Base-by-base conservation (phyloP, 1,284 basidiomycete genomes). In the Coniophora puteana region DNA sequence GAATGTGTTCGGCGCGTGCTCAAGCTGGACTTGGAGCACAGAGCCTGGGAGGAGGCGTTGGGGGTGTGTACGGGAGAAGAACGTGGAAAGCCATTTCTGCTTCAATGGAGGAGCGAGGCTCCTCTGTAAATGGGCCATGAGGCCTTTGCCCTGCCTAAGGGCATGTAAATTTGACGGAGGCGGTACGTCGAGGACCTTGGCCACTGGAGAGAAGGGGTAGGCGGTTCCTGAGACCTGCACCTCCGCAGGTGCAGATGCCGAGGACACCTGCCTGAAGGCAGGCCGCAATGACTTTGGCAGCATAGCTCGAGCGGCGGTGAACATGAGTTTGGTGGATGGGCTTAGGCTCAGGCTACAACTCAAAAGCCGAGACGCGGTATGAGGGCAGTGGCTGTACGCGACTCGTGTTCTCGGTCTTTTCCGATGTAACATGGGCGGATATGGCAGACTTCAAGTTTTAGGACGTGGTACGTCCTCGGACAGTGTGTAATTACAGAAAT, bases 171-270 rank as follows among this genome's bases (percentile, higher is more conserved):
- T 57, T 8, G 78, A 67, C 10, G 71, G 60, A 0, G 76, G 61
- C 8, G 74, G 75, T 33, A 80, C 66, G 34, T 82, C 68, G 28
- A 78, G 86, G 8, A 70, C 69, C 51, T 75, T 81, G 24, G n/a
- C n/a, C n/a, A n/a, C n/a, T n/a, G n/a, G n/a, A 20, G 89, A 89
- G 66, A 88, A 93, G 14, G 88, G 82, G 58, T 93, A 92, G 10
- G 71, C 52, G n/a, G n/a, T n/a, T n/a, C n/a, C n/a, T n/a, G n/a
- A n/a, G n/a, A n/a, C n/a, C n/a, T n/a, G n/a, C n/a, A n/a, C n/a
- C n/a, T n/a, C n/a, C 23, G 62, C 46, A 5, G 63, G 44, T 7
- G 32, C 26, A 20, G 51, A 38, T 8, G 36, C 41, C 13, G 48
- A 54, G 11, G 58, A 65, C 27, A 65, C 37, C 5, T 47, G 21